Percentiles rank a stretch among this genome's conserved stretches.
These are phyloP conservation scores for Saprolegnia diclina DNA, from an alignment of 352 stramenopile genomes.

Conservation along the genomic window DNA sequence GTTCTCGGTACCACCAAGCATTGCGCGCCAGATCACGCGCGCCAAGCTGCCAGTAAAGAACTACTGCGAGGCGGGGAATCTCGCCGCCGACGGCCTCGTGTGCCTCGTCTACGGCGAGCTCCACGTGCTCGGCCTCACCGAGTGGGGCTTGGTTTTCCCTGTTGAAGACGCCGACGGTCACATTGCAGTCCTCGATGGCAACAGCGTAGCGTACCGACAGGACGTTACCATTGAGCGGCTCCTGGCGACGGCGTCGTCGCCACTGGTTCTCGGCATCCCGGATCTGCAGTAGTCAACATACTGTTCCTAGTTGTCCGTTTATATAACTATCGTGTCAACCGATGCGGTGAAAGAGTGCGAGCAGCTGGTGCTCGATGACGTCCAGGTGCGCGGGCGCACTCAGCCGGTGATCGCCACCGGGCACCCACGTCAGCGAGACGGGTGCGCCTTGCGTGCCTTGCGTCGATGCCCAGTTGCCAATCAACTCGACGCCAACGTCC, in stretches of 20 bases:
- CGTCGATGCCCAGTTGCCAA: no score
- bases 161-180: not conserved
- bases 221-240: not conserved
- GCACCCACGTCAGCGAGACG: no score
- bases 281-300: not conserved
- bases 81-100: slow-evolving; percentile 1
- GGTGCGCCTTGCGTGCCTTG: no score
- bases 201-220: not conserved
- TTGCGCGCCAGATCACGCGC: slow-evolving; percentile 2
- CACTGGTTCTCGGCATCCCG: not conserved
- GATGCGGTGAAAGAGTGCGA: no score
- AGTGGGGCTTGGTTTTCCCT: not conserved
- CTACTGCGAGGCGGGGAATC: not conserved
- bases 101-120: not conserved
- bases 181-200: not conserved
- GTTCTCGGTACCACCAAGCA: not conserved
- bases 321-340: not conserved
- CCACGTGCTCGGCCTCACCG: not conserved
- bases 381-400: no score
- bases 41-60: not conserved
- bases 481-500: no score
- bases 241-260: no score
- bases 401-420: no score
- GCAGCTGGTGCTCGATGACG: no score
- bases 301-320: not conserved